These are phyloP conservation scores for Penicillium samsonianum DNA, from an alignment of 495 filamentous ascomycete genomes.

Conservation along the genomic window DNA sequence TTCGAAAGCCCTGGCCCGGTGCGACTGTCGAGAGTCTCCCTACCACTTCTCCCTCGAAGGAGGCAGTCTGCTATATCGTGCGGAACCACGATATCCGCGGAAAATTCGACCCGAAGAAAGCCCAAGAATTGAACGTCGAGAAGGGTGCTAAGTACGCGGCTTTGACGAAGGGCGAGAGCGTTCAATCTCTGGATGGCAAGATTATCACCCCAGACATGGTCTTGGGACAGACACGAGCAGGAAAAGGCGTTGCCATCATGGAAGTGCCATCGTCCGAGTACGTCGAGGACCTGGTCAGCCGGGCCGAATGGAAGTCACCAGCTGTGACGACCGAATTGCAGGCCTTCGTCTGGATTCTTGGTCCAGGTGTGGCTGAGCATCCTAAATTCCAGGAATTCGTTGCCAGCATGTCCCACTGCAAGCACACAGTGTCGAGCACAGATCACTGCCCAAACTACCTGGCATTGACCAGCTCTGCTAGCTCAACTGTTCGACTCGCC, in stretches of 20 bases:
- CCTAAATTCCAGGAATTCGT: slow-evolving; percentile 68
- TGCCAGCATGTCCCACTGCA: slow-evolving; percentile 52
- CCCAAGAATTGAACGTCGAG: slow-evolving; percentile 58
- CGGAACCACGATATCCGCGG: slow-evolving; percentile 72
- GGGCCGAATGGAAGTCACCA: slow-evolving; percentile 71
- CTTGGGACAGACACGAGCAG: slow-evolving; percentile 53
- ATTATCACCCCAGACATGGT: slow-evolving; percentile 68
- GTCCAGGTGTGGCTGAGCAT: slow-evolving; percentile 63
- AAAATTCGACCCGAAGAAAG: slow-evolving; percentile 70
- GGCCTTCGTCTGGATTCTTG: slow-evolving; percentile 80
- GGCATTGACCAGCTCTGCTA: slow-evolving; percentile 62
- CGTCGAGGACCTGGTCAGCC: slow-evolving; percentile 62
- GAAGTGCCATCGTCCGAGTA: slow-evolving; percentile 73
- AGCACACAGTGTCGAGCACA: slow-evolving; percentile 74
- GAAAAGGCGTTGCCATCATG: slow-evolving; percentile 72
- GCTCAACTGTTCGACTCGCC: slow-evolving; percentile 63
- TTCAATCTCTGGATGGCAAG: slow-evolving; percentile 56
- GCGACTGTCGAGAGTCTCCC: slow-evolving; percentile 65
- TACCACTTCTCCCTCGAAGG: slow-evolving; percentile 57
- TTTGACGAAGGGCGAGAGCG: slow-evolving; percentile 54
- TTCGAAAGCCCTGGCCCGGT: slow-evolving; percentile 82
- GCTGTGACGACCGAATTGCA: slow-evolving; percentile 65
- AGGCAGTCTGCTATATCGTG: slow-evolving; percentile 83
- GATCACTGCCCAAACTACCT: slow-evolving; percentile 74
- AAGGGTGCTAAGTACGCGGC: slow-evolving; percentile 54